phyloP scores from a whole-genome alignment of 805 yeast genomes.

The Ogataea paraovalis region DNA sequence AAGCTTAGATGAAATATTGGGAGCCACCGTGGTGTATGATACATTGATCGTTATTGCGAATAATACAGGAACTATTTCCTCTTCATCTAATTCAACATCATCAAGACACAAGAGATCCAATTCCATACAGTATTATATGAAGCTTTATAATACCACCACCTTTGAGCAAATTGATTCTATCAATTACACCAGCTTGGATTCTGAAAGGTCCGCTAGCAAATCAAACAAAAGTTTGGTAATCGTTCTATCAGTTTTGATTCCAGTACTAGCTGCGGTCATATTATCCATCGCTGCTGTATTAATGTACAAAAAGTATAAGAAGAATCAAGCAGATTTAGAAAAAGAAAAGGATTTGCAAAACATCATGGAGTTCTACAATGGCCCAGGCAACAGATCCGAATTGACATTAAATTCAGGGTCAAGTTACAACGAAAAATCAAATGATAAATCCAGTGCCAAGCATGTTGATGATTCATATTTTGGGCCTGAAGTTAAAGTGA shows the following conservation, averaged over 20 bases:
- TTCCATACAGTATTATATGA: slow-evolving; percentile 28
- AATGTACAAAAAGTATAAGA: slow-evolving; percentile 27
- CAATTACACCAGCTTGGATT: slow-evolving; percentile 27
- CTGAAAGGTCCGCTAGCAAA: slow-evolving; percentile 6
- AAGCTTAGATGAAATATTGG: slow-evolving; percentile 30
- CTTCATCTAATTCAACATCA: neutral
- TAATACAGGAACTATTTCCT: slow-evolving; percentile 7
- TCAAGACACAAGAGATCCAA: slow-evolving; percentile 19
- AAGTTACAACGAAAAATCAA: neutral
- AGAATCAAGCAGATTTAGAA: slow-evolving; percentile 24
- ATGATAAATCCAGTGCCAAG: neutral
- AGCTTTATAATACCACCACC: slow-evolving; percentile 38
- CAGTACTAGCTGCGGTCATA: slow-evolving; percentile 36
- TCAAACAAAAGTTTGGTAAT: slow-evolving; percentile 34
- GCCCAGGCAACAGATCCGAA: slow-evolving; percentile 22
- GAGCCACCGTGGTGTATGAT: slow-evolving; percentile 51
- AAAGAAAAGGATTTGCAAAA: slow-evolving; percentile 28
- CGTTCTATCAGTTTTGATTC: slow-evolving; percentile 44
- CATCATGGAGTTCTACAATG: slow-evolving; percentile 31
- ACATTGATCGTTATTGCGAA: slow-evolving; percentile 43
- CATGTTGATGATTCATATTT: slow-evolving; percentile 11
- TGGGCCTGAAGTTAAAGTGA: slow-evolving; percentile 24
- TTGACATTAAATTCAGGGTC: slow-evolving; percentile 18
- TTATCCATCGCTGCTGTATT: slow-evolving; percentile 28
- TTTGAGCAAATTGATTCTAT: slow-evolving; percentile 32